Percentiles rank a stretch among this genome's conserved stretches.
Evolutionary conservation across 75 land plant species (phyloP).

Genomic region (Picea glauca): DNA sequence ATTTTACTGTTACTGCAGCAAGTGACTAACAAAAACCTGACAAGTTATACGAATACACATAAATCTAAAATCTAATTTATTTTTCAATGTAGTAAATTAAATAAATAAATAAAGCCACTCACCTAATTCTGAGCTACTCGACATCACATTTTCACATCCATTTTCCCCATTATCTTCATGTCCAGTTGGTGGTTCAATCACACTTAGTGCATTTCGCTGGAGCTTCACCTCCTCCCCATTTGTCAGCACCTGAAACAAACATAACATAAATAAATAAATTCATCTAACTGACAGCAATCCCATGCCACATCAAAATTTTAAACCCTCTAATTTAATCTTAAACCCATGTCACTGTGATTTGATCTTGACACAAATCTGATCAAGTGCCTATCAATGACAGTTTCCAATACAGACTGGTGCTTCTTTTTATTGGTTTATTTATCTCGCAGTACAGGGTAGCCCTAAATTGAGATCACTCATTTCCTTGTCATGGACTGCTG

Average conservation of each 20-base stretch:
- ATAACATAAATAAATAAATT: neutral
- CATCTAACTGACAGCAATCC: no score
- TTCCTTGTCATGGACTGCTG: no score
- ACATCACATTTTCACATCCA: slow-evolving; percentile 36
- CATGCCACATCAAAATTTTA: no score
- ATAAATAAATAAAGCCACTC: neutral
- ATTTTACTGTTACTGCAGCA: neutral
- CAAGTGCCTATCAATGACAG: no score
- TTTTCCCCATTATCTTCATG: slow-evolving; percentile 60
- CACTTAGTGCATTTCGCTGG: slow-evolving; percentile 89
- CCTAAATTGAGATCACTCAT: no score
- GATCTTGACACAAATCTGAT: no score
- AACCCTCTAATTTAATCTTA: no score
- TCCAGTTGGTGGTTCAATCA: slow-evolving; percentile 85
- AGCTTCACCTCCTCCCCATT: slow-evolving; percentile 93
- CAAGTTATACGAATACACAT: neutral
- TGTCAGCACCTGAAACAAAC: slow-evolving; percentile 57
- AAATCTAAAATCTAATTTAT: neutral
- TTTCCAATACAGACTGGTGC: no score
- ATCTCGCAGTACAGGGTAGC: no score
- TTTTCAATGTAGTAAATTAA: neutral
- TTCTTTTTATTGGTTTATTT: no score
- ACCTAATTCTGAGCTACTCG: slow-evolving; percentile 50
- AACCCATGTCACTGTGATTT: no score
- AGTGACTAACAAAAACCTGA: neutral